A percentile compares a stretch with the other conserved stretches of the same genome.
Evolutionary conservation across 2,329 filamentous ascomycete species (phyloP).

Genomic region (Zymoseptoria brevis): DNA sequence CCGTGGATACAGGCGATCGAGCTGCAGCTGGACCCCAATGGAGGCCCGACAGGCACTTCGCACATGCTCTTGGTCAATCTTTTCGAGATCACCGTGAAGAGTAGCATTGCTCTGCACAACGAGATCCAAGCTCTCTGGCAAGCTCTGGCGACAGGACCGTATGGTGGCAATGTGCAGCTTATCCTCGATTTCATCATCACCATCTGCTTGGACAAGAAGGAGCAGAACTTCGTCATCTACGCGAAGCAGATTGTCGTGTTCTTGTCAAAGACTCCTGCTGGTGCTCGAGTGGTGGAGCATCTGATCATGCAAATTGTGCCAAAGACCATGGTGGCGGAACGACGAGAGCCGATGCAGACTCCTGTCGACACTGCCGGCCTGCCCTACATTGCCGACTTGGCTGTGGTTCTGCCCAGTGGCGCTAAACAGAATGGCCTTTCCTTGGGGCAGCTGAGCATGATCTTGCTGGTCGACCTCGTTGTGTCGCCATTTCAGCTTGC

Average conservation of each 20-base stretch:
- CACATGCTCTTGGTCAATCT: conserved; percentile 93
- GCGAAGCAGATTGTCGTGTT: conserved; percentile 98
- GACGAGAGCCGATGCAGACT: conserved; percentile 58
- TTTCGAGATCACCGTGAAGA: conserved; percentile 92
- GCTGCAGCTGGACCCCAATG: conserved; percentile 82
- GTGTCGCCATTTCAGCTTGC: conserved; percentile 79
- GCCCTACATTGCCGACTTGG: conserved; percentile 83
- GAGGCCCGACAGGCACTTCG: conserved; percentile 80
- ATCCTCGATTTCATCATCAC: conserved; percentile 95
- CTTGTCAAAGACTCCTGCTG: conserved; percentile 74
- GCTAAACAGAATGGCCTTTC: conserved; percentile 85
- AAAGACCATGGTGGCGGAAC: conserved; percentile 95
- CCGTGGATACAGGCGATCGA: conserved; percentile 96
- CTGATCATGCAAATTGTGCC: conserved; percentile 83
- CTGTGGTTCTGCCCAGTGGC: conserved; percentile 69
- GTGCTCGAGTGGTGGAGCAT: conserved; percentile 89
- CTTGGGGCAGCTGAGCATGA: conserved; percentile 83
- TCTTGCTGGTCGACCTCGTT: conserved; percentile 91
- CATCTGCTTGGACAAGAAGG: conserved; percentile 82
- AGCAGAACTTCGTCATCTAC: conserved; percentile 97
- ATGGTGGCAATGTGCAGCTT: conserved; percentile 87
- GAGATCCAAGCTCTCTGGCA: conserved; percentile 98
- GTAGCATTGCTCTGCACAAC: conserved; percentile 79
- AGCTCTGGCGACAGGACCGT: conserved; percentile 83
- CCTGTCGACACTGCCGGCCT: conserved; percentile 66